These are phyloP conservation scores for Moricandia moricandioides DNA, from an alignment of 345 rosid species.

Conservation along the genomic window DNA sequence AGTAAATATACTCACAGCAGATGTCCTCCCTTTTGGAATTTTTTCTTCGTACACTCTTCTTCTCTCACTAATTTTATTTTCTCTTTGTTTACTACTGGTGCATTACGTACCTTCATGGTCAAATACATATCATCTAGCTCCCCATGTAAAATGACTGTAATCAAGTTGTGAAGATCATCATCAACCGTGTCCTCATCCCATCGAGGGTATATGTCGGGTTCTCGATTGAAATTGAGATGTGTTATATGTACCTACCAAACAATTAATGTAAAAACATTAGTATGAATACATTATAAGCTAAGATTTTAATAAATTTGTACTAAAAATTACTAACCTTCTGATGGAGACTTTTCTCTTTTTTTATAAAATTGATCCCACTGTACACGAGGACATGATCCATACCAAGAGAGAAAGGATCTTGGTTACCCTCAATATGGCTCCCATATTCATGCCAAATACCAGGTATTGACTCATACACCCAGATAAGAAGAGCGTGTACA, in stretches of 20 bases:
- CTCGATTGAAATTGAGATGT: background rate
- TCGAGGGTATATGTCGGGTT: background rate
- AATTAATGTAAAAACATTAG: background rate
- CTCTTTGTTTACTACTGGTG: background rate
- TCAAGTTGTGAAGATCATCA: background rate
- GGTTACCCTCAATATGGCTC: background rate
- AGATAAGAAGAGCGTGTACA: background rate
- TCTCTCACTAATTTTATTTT: background rate
- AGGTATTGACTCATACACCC: background rate
- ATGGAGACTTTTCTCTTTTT: background rate
- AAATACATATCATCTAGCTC: background rate
- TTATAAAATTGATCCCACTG: background rate
- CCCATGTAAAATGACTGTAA: background rate
- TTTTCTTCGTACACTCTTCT: background rate
- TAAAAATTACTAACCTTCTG: background rate
- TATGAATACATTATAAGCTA: no score
- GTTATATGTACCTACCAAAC: background rate
- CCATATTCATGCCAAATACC: background rate
- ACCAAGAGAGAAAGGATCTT: background rate
- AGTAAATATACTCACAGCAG: background rate
- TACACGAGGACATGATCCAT: background rate
- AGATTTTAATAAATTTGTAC: no score
- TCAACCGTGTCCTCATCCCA: background rate
- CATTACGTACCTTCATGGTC: background rate
- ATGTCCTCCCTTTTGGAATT: background rate